Evolutionary conservation across 2,329 filamentous ascomycete genomes (phyloP).

Genomic region (Xylaria sp.): DNA sequence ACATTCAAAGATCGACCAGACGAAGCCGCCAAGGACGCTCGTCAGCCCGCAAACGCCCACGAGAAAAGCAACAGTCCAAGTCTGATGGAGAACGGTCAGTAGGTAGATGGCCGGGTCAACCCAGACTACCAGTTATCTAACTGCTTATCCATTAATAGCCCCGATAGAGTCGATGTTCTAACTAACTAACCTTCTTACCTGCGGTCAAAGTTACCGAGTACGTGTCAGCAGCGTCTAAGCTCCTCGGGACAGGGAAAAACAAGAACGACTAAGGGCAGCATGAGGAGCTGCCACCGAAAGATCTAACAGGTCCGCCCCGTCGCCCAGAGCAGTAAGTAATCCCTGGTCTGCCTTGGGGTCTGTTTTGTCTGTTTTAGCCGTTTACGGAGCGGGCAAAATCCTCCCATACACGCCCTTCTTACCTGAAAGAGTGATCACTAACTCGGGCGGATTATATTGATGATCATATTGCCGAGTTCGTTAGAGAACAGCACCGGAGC

Average conservation of each 20-base stretch:
- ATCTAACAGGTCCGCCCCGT: conserved; percentile 53
- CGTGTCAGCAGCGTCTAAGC: conserved; percentile 54
- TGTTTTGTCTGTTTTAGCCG: not conserved
- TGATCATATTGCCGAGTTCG: conserved; percentile 62
- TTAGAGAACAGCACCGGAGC: conserved; percentile 64
- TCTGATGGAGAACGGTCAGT: conserved; percentile 58
- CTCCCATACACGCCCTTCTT: too few species aligned
- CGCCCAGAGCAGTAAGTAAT: conserved; percentile 56
- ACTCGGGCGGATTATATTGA: conserved; percentile 47
- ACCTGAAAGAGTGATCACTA: not conserved
- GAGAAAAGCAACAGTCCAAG: conserved; percentile 45
- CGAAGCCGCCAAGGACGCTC: conserved; percentile 53
- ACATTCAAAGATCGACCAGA: conserved; percentile 60
- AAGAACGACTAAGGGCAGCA: conserved; percentile 46
- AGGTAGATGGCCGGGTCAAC: conserved; percentile 1
- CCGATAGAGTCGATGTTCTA: conserved; percentile 27
- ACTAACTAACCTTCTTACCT: too few species aligned
- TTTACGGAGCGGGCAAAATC: too few species aligned
- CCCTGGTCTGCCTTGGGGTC: too few species aligned
- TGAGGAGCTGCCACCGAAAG: conserved; percentile 27
- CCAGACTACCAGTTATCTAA: too few species aligned
- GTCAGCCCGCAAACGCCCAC: conserved; percentile 43
- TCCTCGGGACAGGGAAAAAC: conserved; percentile 35
- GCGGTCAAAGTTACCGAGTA: conserved; percentile 55
- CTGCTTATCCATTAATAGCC: too few species aligned